These are phyloP conservation scores for Nigrospora sphaerica DNA, from an alignment of 2,329 filamentous ascomycete genomes.

Conservation along the genomic window DNA sequence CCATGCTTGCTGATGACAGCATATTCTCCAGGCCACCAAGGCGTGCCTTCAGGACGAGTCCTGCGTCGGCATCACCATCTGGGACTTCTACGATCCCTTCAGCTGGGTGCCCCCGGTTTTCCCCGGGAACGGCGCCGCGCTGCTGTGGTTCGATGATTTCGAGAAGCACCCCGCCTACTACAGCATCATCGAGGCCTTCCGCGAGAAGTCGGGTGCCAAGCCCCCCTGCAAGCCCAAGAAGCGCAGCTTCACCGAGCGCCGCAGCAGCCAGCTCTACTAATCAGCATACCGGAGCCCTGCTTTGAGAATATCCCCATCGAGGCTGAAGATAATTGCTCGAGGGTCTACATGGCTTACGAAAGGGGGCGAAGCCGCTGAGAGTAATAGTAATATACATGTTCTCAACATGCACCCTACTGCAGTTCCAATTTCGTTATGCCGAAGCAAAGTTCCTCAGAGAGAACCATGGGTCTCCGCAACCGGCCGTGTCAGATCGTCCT, in stretches of 20 bases:
- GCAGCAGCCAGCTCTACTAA: neutral
- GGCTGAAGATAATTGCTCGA: too few species aligned
- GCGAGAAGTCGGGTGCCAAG: conserved; percentile 17
- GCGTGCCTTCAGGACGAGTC: conserved; percentile 20
- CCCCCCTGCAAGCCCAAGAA: neutral
- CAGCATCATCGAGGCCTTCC: conserved; percentile 25
- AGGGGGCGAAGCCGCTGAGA: too few species aligned
- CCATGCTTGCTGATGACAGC: neutral
- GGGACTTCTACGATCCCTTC: conserved; percentile 28
- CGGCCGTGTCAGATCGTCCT: too few species aligned
- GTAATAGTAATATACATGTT: too few species aligned
- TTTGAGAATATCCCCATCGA: too few species aligned
- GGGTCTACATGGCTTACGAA: too few species aligned
- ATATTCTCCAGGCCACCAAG: conserved; percentile 10
- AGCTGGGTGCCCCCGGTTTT: conserved; percentile 31
- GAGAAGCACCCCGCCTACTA: conserved; percentile 34
- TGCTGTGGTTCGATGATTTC: conserved; percentile 34
- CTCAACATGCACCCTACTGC: too few species aligned
- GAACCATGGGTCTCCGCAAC: too few species aligned
- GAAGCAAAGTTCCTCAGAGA: too few species aligned
- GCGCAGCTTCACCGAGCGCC: neutral
- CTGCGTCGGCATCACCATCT: conserved; percentile 26
- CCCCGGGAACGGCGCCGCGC: conserved; percentile 30
- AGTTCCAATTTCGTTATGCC: too few species aligned
- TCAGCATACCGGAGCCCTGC: neutral